A percentile compares a stretch with the other conserved stretches of the same genome.
These are phyloP conservation scores for Diaporthe velutina DNA, from an alignment of 2,329 filamentous ascomycete genomes.

Conservation along the genomic window DNA sequence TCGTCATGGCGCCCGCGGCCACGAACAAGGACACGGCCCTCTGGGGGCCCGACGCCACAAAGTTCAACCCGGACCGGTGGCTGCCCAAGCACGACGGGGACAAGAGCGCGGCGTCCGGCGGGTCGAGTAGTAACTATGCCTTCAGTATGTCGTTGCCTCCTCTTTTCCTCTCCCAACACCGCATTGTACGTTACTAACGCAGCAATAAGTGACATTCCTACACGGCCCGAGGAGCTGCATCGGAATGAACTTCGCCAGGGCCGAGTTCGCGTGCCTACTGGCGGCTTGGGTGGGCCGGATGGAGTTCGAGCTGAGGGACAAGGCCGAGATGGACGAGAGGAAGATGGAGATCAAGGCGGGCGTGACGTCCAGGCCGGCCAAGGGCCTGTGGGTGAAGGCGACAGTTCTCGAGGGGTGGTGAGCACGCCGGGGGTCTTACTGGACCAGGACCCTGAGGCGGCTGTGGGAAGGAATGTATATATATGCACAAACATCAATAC, in stretches of 20 bases:
- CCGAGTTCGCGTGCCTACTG: slow-evolving; percentile 87
- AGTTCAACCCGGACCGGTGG: slow-evolving; percentile 87
- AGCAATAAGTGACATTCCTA: slow-evolving; percentile 75
- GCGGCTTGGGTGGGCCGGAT: slow-evolving; percentile 84
- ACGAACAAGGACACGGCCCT: slow-evolving; percentile 77
- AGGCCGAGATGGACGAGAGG: slow-evolving; percentile 74
- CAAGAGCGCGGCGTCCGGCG: slow-evolving; percentile 71
- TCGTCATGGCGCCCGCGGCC: slow-evolving; percentile 75
- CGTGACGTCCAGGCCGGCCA: slow-evolving; percentile 79
- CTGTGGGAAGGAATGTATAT: background rate
- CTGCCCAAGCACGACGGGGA: slow-evolving; percentile 58
- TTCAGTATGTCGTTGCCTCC: slow-evolving; percentile 52
- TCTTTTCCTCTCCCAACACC: background rate
- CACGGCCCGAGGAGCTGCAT: slow-evolving; percentile 91
- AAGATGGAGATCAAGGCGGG: slow-evolving; percentile 77
- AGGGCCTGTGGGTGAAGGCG: slow-evolving; percentile 78
- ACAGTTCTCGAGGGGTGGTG: slow-evolving; percentile 78
- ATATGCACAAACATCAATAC: background rate
- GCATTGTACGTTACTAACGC: background rate
- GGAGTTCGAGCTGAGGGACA: slow-evolving; percentile 68
- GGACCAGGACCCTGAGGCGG: background rate
- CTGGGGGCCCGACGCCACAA: slow-evolving; percentile 81
- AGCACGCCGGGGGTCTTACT: slow-evolving; percentile 29
- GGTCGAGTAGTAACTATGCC: slow-evolving; percentile 81
- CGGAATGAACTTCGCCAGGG: slow-evolving; percentile 82